A percentile compares a stretch with the other conserved stretches of the same genome.
Evolutionary conservation across 176 grass and related monocot species (phyloP).

Genomic region (Zoysia pacifica): DNA sequence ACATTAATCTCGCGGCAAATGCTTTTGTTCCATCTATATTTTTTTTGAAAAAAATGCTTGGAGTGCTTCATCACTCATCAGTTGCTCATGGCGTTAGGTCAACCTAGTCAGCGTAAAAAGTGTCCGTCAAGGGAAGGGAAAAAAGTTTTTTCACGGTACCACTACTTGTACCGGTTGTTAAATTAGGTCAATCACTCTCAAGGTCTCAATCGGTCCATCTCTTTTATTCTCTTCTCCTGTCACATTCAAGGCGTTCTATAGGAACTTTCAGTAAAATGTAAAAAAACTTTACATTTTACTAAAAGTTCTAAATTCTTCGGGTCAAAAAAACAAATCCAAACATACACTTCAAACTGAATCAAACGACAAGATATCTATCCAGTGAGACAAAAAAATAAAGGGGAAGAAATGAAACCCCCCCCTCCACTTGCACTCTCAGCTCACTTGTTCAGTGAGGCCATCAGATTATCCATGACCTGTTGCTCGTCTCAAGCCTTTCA

Average conservation of each 20-base stretch:
- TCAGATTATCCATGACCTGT: slow-evolving; percentile 27
- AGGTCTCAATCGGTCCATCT: background rate
- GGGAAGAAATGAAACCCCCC: too few species aligned
- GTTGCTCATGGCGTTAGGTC: background rate
- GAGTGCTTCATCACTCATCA: too few species aligned
- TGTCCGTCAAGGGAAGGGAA: background rate
- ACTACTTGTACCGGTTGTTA: background rate
- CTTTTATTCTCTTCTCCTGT: background rate
- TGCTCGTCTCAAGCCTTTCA: background rate
- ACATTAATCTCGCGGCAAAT: too few species aligned
- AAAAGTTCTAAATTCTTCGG: too few species aligned
- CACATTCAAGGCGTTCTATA: background rate
- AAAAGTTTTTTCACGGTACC: background rate
- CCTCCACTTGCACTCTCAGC: background rate
- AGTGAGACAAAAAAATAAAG: too few species aligned
- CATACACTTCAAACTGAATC: too few species aligned
- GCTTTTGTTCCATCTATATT: too few species aligned
- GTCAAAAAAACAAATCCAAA: too few species aligned
- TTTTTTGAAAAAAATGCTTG: too few species aligned
- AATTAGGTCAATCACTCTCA: slow-evolving; percentile 24
- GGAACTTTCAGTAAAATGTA: background rate
- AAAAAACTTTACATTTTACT: too few species aligned
- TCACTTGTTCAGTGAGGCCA: slow-evolving; percentile 1
- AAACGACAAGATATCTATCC: too few species aligned
- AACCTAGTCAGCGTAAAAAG: background rate